Base-by-base conservation (phyloP, 768 basidiomycete species). In the Tricholoma matsutake region DNA sequence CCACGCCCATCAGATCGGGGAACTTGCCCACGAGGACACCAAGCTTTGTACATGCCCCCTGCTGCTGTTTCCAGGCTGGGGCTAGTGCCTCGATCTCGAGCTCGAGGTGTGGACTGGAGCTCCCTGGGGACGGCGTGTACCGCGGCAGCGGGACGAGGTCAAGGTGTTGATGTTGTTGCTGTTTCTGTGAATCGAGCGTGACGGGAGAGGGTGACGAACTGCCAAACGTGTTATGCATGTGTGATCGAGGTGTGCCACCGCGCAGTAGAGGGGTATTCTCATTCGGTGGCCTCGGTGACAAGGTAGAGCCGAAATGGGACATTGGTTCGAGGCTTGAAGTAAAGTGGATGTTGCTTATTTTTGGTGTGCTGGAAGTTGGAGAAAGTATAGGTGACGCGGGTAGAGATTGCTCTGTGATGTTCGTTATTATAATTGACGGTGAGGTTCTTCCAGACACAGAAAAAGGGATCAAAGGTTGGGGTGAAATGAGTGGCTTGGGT, bases 1-100 rank as follows among this genome's bases (percentile, higher is more conserved):
- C 79, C 16, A 71, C 72, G 53, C 58, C 64, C 28, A 64, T 6
- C 9, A 63, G 22, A 39, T 63, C 55, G 37, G 60, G 59, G 16
- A 61, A 35, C 4, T 20, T 25, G 9, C 60, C 51, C 10, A 61
- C 11, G 4, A 52, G n/a, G 16, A 18, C 3, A 32, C 29, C 16
- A 32, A 53, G 31, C 51, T n/a, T n/a, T 6, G 16, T 10, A 18
- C 16, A 53, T 1, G n/a, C 16, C 6, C 16, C n/a, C 6, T 32
- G 29, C 6, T 32, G 29, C n/a, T 18, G 51, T 32, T 53, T 53
- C 51, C 51, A 22, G 7, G 43, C 20, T 18, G 52, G 53, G 18
- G 39, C 43, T 6, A 18, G 55, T 10, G 34, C 18, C 29, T 53
- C 51, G 9, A 53, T 53, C 7, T 31, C 51, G 10, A 53, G 29